phyloP scores from a whole-genome alignment of 1,284 basidiomycete species.

The Termitomyces sp. region DNA sequence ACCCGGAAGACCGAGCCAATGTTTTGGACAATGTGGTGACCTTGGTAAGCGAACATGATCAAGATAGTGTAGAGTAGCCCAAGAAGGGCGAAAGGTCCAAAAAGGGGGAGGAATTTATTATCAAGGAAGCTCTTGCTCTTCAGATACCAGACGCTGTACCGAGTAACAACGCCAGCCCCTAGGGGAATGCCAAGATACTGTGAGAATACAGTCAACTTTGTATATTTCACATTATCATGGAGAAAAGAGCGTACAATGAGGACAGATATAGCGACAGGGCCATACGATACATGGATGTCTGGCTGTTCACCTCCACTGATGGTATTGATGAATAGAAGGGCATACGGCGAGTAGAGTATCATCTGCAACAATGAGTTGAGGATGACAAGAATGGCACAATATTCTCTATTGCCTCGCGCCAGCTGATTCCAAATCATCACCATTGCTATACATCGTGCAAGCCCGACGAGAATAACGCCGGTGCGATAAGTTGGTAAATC shows the following conservation, averaged over 20 bases:
- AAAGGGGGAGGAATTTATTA: slow-evolving; percentile 58
- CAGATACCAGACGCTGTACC: slow-evolving; percentile 49
- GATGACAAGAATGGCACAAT: slow-evolving; percentile 71
- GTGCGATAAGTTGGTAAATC: slow-evolving; percentile 65
- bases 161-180: slow-evolving; percentile 64
- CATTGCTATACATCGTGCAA: slow-evolving; percentile 71
- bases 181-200: slow-evolving; percentile 59
- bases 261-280: slow-evolving; percentile 68
- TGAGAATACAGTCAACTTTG: slow-evolving; percentile 46
- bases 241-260: slow-evolving; percentile 49
- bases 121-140: slow-evolving; percentile 47
- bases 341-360: slow-evolving; percentile 69
- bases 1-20: slow-evolving; percentile 73
- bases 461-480: slow-evolving; percentile 53
- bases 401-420: slow-evolving; percentile 70
- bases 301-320: slow-evolving; percentile 44
- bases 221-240: background rate
- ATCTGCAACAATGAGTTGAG: slow-evolving; percentile 70
- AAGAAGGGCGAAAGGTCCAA: slow-evolving; percentile 69
- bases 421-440: slow-evolving; percentile 84
- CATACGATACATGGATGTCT: slow-evolving; percentile 56
- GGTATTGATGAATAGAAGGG: slow-evolving; percentile 73
- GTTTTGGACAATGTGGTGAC: slow-evolving; percentile 54
- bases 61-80: slow-evolving; percentile 76
- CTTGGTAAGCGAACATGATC: slow-evolving; percentile 74